Conservation (phyloP, 108 stramenopile species). For the Skeletonema menzelii region DNA sequence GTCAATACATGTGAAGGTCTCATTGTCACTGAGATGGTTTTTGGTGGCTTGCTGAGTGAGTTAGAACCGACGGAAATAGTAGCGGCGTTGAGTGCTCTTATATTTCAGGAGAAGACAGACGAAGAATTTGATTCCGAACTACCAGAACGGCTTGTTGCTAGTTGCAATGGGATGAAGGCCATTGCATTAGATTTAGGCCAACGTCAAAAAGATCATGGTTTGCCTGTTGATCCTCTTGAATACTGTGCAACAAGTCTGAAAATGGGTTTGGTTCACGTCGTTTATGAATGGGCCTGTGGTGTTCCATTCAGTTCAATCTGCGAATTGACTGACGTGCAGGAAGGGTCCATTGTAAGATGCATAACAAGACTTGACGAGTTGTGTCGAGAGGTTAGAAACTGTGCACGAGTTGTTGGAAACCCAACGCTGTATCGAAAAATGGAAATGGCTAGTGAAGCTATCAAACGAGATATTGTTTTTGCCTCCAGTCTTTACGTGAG, state of each 20-base stretch:
- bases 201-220: constrained; percentile 81
- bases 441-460: constrained; percentile 91
- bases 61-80: constrained; percentile 95
- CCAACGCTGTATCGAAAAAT: constrained; percentile 94
- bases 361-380: constrained; percentile 97
- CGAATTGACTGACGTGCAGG: constrained; percentile 91
- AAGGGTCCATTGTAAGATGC: constrained; percentile 95
- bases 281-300: constrained; percentile 98
- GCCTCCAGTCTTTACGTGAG: constrained; percentile 94
- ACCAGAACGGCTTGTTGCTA: constrained; percentile 66
- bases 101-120: constrained; percentile 92
- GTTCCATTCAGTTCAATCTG: constrained; percentile 91
- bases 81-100: constrained; percentile 86
- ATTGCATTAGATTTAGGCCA: constrained; percentile 79
- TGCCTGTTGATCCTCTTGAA: constrained; percentile 82
- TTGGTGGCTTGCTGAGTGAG: constrained; percentile 93
- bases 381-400: constrained; percentile 95
- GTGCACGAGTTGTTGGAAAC: constrained; percentile 95
- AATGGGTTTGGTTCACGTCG: constrained; percentile 95
- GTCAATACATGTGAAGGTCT: constrained; percentile 95
- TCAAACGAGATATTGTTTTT: constrained; percentile 98
- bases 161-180: constrained; percentile 73
- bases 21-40: constrained; percentile 96
- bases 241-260: constrained; percentile 82
- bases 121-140: constrained; percentile 75